Evolutionary conservation across 768 basidiomycete genomes (phyloP).

Genomic region (Mycena latifolia): DNA sequence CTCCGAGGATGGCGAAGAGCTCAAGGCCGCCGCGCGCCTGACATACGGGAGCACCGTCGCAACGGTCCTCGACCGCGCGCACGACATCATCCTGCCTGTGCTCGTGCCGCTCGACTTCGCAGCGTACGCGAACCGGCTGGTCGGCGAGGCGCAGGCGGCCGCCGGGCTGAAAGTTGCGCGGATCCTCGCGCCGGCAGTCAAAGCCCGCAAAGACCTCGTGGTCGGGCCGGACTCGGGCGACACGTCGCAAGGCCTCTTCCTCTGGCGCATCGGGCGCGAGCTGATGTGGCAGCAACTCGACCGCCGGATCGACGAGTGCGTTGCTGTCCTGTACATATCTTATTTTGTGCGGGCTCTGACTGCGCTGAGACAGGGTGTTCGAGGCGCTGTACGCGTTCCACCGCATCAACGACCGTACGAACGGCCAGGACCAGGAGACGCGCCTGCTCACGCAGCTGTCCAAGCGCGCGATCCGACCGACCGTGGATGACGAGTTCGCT

Average conservation of each 20-base stretch:
- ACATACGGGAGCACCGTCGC: neutral
- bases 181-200: neutral
- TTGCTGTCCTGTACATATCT: neutral
- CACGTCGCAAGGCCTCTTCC: neutral
- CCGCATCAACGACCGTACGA: conserved; percentile 7
- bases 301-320: conserved; percentile 23
- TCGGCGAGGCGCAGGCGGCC: conserved; percentile 8
- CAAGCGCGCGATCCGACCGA: conserved; percentile 12
- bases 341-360: neutral
- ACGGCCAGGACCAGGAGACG: neutral
- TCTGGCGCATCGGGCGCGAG: conserved; percentile 16
- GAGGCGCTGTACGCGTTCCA: conserved; percentile 23
- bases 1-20: neutral
- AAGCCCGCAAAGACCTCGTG: neutral
- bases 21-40: neutral
- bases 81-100: conserved; percentile 10
- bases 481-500: conserved; percentile 23
- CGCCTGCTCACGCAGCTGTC: conserved; percentile 23
- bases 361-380: conserved; percentile 3
- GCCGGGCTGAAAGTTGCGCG: conserved; percentile 2
- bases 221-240: neutral
- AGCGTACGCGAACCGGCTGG: conserved; percentile 1
- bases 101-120: conserved; percentile 4
- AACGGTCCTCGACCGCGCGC: too few relatives aligned
- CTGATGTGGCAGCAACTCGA: too few relatives aligned